phyloP scores from a whole-genome alignment of 2,329 filamentous ascomycete genomes.

The Ophiostoma australiae region DNA sequence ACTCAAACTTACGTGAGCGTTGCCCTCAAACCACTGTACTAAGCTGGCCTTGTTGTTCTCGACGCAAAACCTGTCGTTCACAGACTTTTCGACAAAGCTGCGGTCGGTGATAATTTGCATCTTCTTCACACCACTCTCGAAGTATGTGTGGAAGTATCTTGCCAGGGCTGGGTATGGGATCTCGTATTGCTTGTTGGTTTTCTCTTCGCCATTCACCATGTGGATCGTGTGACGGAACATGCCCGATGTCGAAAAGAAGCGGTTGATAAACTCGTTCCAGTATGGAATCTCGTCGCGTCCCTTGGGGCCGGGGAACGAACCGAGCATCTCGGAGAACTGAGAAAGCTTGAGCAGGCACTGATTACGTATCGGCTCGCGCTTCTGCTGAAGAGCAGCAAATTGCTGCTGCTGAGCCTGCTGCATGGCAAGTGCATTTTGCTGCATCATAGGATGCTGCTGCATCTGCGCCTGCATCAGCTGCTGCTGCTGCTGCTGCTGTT shows the following conservation, averaged over 20 bases:
- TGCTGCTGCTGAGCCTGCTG: conserved; percentile 39
- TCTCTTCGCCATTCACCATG: conserved; percentile 50
- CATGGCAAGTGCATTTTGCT: conserved; percentile 37
- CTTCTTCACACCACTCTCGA: conserved; percentile 76
- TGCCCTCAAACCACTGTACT: conserved; percentile 83
- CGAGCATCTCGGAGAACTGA: conserved; percentile 59
- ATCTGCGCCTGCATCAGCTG: conserved; percentile 39
- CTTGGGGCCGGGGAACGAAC: conserved; percentile 50
- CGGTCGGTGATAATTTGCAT: conserved; percentile 83
- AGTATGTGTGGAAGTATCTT: conserved; percentile 86
- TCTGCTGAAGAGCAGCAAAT: conserved; percentile 42
- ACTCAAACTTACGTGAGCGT: conserved; percentile 62
- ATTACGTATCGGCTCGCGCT: conserved; percentile 49
- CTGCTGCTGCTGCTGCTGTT: conserved; percentile 28
- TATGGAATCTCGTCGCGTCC: conserved; percentile 64
- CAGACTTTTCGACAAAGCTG: conserved; percentile 49
- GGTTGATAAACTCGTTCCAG: conserved; percentile 74
- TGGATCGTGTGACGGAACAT: conserved; percentile 70
- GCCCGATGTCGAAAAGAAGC: conserved; percentile 74
- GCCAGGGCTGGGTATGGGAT: conserved; percentile 76
- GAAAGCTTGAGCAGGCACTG: conserved; percentile 56
- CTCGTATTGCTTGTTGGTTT: conserved; percentile 74
- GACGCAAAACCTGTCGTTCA: conserved; percentile 65
- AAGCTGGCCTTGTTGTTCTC: conserved; percentile 73
- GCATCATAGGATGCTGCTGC: conserved; percentile 39